Evolutionary conservation across 768 basidiomycete genomes (phyloP).

Genomic region (Serendipita sp.): DNA sequence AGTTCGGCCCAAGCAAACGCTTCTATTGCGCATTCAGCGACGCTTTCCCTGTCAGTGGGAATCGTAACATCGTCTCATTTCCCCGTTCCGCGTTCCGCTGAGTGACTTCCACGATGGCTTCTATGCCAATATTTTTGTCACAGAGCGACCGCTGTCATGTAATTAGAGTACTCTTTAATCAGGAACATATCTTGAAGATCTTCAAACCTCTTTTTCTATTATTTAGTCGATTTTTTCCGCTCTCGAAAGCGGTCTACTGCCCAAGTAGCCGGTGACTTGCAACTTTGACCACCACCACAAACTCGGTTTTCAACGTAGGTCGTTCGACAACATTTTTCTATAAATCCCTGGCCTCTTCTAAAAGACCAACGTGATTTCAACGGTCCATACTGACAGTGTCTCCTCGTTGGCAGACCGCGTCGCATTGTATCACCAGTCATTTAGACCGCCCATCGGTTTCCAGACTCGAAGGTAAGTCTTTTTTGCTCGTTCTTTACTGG

Average conservation of each 20-base stretch:
- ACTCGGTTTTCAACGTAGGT: too few relatives aligned
- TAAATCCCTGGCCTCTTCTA: too few relatives aligned
- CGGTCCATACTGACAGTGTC: too few relatives aligned
- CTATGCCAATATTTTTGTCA: too few relatives aligned
- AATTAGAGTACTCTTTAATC: too few relatives aligned
- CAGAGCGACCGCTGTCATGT: too few relatives aligned
- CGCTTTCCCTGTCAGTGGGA: background rate
- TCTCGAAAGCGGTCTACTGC: too few relatives aligned
- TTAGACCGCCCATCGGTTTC: constrained; percentile 2
- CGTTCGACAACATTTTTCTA: too few relatives aligned
- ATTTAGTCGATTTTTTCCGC: background rate
- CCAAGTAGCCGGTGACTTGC: too few relatives aligned
- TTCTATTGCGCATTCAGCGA: background rate
- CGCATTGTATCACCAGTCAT: constrained; percentile 6
- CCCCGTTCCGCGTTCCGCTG: background rate
- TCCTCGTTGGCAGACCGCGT: background rate
- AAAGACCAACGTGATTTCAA: too few relatives aligned
- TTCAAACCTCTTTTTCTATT: background rate
- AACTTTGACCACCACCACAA: too few relatives aligned
- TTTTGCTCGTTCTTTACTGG: background rate
- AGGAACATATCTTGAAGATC: background rate
- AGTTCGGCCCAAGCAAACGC: background rate
- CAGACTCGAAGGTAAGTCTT: background rate
- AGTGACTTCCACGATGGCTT: background rate
- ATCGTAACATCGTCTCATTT: background rate